Base-by-base conservation (phyloP, 805 yeast species). In the Lipomyces anomalus region DNA sequence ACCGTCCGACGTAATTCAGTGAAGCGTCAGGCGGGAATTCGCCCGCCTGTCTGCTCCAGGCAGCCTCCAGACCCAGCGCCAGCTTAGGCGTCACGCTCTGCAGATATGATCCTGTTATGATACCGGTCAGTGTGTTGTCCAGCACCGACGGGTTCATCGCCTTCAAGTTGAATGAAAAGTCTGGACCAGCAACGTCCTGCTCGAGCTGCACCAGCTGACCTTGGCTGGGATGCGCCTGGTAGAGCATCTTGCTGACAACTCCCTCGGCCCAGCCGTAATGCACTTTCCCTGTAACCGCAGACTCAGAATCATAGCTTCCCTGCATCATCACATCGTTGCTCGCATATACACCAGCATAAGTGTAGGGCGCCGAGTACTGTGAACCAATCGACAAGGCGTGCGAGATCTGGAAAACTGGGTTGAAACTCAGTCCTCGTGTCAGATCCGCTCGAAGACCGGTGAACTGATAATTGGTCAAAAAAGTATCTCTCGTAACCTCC, bases 401-500 rank as follows among this genome's bases (percentile, higher is more conserved):
- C 53, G 95, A 83, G 48, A 94, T 84, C 75, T 92, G 97, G 82
- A 92, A 92, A 48, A 86, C 89, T 47, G 98, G 98, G 68, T 80
- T 81, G 75, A 89, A 76, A 54, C 84, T 71, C 63, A 92, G 87
- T 11, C 89, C 86, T 75, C 90, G 90, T 71, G 86, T 84, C 60
- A 92, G 77, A 67, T 92, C 98, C 47, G 97, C 98, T 66, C 95
- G 84, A 62, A 92, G 76, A 48, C 98, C 98, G 33, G 95, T 82
- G 75, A 90, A 90, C 68, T 82, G 80, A 71, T 85, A 84, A 64
- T 88, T 95, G 62, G 77, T 79, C 59, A 88, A 75, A 64, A 92
- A 87, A 26, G 90, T 97, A 64, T 90, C 97, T 68, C 89, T 82
- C 53, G 89, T 72, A 48, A 88, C 97, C 71, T 92, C 98, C 70